phyloP scores from a whole-genome alignment of 208 protist genomes.

The Crithidia fasciculata region DNA sequence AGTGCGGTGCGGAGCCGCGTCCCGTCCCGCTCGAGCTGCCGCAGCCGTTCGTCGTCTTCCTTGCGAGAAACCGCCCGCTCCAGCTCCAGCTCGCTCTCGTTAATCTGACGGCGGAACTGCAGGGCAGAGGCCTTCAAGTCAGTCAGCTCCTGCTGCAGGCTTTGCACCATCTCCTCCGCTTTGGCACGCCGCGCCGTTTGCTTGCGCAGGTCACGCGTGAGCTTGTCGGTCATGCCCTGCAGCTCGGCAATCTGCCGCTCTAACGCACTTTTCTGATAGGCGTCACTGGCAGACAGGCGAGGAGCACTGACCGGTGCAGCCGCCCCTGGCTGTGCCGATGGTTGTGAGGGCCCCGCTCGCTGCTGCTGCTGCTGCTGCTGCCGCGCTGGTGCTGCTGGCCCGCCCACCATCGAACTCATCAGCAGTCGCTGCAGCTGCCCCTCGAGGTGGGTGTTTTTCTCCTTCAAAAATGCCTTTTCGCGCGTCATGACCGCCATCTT shows the following conservation, averaged over 20 bases:
- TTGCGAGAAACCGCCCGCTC: conserved; percentile 39
- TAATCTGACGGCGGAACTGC: conserved; percentile 61
- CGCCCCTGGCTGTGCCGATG: background rate
- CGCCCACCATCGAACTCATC: conserved; percentile 22
- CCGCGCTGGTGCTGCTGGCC: background rate
- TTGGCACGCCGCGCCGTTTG: conserved; percentile 22
- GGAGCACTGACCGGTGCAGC: background rate
- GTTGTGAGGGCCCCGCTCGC: background rate
- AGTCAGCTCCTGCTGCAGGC: conserved; percentile 39
- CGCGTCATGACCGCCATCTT: conserved; percentile 26
- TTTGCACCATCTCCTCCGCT: conserved; percentile 28
- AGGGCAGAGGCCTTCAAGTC: conserved; percentile 46
- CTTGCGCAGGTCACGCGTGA: conserved; percentile 26
- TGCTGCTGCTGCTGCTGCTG: background rate
- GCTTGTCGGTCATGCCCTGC: conserved; percentile 31
- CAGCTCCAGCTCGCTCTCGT: conserved; percentile 63
- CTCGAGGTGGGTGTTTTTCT: conserved; percentile 62
- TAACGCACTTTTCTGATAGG: conserved; percentile 41
- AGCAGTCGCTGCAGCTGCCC: conserved; percentile 77
- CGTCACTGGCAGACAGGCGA: conserved; percentile 26
- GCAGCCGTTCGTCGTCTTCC: conserved; percentile 47
- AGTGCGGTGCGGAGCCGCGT: conserved; percentile 44
- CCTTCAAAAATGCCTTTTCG: conserved; percentile 47
- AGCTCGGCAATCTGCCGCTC: conserved; percentile 50
- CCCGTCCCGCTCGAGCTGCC: conserved; percentile 50